Evolutionary conservation across 2,329 filamentous ascomycete genomes (phyloP).

Genomic region (Colletotrichum ledebouriae): DNA sequence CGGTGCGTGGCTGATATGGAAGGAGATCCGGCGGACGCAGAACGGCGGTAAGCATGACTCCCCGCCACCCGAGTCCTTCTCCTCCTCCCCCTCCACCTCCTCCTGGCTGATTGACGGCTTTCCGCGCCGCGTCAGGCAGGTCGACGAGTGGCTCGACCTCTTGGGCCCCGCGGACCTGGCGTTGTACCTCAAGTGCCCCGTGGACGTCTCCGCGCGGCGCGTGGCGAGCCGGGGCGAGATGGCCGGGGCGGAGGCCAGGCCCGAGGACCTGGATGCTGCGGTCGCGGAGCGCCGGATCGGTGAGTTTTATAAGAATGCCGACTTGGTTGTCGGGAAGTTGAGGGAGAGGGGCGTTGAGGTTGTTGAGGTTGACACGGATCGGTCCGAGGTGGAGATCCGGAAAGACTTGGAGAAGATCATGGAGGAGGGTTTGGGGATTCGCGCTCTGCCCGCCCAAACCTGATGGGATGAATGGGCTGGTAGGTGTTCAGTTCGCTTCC

Average conservation of each 20-base stretch:
- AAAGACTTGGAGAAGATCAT: constrained; percentile 4
- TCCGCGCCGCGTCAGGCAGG: constrained; percentile 2
- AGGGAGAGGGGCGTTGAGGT: constrained; percentile 5
- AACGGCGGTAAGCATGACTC: no score
- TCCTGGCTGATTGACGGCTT: constrained; percentile 13
- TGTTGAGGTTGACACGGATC: not conserved
- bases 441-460: no score
- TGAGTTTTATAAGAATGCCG: constrained; percentile 8
- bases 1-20: not conserved
- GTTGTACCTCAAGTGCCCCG: constrained; percentile 4
- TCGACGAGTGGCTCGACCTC: not conserved
- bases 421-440: not conserved
- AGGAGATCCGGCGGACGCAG: not conserved
- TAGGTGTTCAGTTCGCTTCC: no score
- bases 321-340: not conserved
- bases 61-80: no score
- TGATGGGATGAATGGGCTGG: no score
- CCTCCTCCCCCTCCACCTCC: no score
- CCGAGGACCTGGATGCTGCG: not conserved
- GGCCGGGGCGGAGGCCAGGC: not conserved
- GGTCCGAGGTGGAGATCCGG: not conserved
- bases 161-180: not conserved
- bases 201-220: not conserved
- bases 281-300: not conserved
- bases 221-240: not conserved